Conservation (phyloP, 164 flowering plant genomes). For the Nelumbo lutea region DNA sequence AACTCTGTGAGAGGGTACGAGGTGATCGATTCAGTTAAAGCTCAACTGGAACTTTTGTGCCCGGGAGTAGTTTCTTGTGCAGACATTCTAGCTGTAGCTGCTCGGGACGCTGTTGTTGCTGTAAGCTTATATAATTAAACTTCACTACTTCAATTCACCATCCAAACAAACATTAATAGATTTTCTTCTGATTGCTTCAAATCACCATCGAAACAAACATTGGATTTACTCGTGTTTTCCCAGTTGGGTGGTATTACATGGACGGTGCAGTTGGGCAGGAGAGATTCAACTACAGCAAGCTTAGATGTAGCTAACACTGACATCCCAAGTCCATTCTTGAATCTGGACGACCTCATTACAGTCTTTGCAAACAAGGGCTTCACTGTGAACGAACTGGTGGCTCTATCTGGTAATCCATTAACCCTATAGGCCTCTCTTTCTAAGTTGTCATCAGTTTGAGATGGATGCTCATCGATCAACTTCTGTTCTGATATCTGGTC, state of each 20-base stretch:
- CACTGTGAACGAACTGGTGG: constrained; percentile 17
- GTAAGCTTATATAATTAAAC: constrained; percentile 5
- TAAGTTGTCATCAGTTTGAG: no score
- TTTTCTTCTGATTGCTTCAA: background rate
- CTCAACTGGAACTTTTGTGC: constrained; percentile 29
- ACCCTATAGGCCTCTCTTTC: no score
- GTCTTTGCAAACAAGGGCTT: constrained; percentile 15
- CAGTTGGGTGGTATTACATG: constrained; percentile 29
- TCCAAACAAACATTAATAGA: no score
- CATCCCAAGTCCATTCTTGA: constrained; percentile 13
- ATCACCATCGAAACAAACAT: background rate
- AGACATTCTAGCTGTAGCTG: constrained; percentile 37
- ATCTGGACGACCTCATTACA: constrained; percentile 15
- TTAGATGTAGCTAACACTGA: constrained; percentile 11
- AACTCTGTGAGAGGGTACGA: constrained; percentile 35
- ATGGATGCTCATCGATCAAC: no score
- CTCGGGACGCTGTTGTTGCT: constrained; percentile 27
- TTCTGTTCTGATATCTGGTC: background rate
- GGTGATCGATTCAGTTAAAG: constrained; percentile 33
- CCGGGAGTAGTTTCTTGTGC: constrained; percentile 42
- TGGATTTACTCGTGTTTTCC: background rate
- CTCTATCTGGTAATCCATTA: constrained; percentile 16
- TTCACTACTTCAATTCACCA: no score
- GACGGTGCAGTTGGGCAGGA: constrained; percentile 27
- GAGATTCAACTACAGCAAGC: constrained; percentile 29